A percentile compares a stretch with the other conserved stretches of the same genome.
phyloP scores from a whole-genome alignment of 805 yeast species.

The Candida tallmaniae region DNA sequence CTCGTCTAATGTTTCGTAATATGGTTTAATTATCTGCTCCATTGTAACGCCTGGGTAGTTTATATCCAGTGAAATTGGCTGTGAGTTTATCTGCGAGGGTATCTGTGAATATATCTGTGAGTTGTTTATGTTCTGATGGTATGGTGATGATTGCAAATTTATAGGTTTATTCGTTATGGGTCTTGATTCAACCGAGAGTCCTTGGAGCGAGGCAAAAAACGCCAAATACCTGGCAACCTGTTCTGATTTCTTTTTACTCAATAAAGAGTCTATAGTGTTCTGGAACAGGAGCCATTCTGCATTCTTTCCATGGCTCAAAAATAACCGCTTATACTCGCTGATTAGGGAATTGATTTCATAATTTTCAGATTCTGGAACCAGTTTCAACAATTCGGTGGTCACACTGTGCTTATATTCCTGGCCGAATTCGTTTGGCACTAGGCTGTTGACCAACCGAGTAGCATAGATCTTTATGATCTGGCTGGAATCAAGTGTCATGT shows the following conservation, averaged over 20 bases:
- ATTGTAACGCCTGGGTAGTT: conserved; percentile 1
- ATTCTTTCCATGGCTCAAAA: conserved; percentile 6
- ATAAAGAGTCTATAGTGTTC: conserved; percentile 23
- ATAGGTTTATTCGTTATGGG: too few relatives aligned
- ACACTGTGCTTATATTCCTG: conserved; percentile 29
- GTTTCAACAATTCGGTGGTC: conserved; percentile 21
- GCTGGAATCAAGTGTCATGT: conserved; percentile 9
- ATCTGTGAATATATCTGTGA: background rate
- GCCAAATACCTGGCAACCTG: conserved; percentile 33
- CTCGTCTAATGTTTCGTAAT: conserved; percentile 29
- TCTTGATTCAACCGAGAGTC: background rate
- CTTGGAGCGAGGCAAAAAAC: conserved; percentile 21
- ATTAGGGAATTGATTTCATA: background rate
- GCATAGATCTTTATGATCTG: conserved; percentile 31
- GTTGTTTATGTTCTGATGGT: too few relatives aligned
- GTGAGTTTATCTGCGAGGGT: too few relatives aligned
- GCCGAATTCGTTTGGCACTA: conserved; percentile 36
- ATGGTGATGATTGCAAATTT: conserved; percentile 12
- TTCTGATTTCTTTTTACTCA: conserved; percentile 22
- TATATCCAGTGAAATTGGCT: conserved; percentile 1
- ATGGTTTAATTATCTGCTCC: conserved; percentile 18
- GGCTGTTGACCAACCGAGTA: conserved; percentile 29
- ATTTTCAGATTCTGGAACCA: background rate
- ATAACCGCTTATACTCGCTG: conserved; percentile 4
- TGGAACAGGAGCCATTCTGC: conserved; percentile 33